These are phyloP conservation scores for Phycomyces blakesleeanus DNA, from an alignment of 192 early-diverging fungal species.

Conservation along the genomic window DNA sequence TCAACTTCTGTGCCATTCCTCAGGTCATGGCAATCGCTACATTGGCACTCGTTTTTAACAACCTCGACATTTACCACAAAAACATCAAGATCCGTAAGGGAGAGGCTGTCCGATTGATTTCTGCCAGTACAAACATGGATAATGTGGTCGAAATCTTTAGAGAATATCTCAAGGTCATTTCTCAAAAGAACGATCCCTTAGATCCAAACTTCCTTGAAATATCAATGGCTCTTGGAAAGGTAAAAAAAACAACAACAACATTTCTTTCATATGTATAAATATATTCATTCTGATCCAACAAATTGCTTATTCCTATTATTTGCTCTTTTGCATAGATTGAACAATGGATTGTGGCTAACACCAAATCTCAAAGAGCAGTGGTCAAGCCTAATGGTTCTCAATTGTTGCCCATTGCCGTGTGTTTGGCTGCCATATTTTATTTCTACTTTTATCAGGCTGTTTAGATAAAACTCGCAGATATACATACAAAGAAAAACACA, in stretches of 20 bases:
- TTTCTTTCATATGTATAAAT: too few species aligned
- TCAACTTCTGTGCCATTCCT: conserved; percentile 97
- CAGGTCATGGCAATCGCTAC: conserved; percentile 99
- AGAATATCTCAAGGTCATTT: conserved; percentile 58
- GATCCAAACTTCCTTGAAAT: conserved; percentile 67
- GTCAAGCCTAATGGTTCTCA: neutral
- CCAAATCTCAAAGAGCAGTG: neutral
- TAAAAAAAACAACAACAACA: conserved; percentile 1
- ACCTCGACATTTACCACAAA: conserved; percentile 69
- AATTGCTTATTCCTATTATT: neutral
- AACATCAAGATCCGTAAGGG: conserved; percentile 94
- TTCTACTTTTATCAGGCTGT: too few species aligned
- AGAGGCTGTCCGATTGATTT: conserved; percentile 70
- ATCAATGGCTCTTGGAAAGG: conserved; percentile 39
- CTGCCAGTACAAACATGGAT: conserved; percentile 50
- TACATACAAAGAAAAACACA: neutral
- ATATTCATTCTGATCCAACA: too few species aligned
- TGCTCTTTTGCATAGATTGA: conserved; percentile 20
- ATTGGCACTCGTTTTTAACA: conserved; percentile 82
- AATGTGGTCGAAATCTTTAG: conserved; percentile 63
- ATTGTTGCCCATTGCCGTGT: neutral
- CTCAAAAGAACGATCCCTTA: conserved; percentile 53
- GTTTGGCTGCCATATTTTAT: neutral
- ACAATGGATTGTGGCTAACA: conserved; percentile 32
- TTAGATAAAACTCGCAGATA: neutral